phyloP scores from a whole-genome alignment of 1,284 basidiomycete genomes.

The Tylopilus orsonianus region DNA sequence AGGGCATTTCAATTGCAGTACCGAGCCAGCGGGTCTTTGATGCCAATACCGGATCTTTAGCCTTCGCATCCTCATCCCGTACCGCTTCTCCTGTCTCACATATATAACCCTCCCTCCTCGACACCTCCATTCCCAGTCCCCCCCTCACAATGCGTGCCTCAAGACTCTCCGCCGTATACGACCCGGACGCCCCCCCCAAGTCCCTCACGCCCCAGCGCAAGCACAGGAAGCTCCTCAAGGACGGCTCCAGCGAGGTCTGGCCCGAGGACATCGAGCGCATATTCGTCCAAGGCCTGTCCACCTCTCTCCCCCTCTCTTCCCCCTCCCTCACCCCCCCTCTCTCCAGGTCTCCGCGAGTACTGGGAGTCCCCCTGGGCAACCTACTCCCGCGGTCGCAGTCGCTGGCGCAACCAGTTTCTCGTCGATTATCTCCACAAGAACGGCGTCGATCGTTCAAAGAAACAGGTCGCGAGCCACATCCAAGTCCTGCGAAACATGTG shows the following conservation, averaged over 20 bases:
- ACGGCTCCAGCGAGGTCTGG: constrained; percentile 79
- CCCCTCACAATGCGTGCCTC: constrained; percentile 31
- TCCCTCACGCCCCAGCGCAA: constrained; percentile 75
- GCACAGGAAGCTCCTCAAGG: constrained; percentile 79
- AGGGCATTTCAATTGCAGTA: constrained; percentile 37
- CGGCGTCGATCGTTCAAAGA: constrained; percentile 71
- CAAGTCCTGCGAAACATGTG: constrained; percentile 83
- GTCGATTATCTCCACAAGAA: constrained; percentile 70
- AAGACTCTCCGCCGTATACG: constrained; percentile 22
- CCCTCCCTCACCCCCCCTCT: constrained; percentile 6
- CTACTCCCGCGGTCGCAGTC: constrained; percentile 70
- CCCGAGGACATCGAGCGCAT: constrained; percentile 70
- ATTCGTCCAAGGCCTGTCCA: constrained; percentile 65
- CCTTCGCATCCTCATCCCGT: constrained; percentile 26
- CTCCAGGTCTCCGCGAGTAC: constrained; percentile 65
- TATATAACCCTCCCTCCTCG: constrained; percentile 29
- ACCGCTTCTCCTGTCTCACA: constrained; percentile 23
- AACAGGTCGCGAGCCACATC: constrained; percentile 81
- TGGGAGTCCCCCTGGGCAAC: constrained; percentile 78
- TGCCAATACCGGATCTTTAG: constrained; percentile 46
- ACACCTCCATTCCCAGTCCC: constrained; percentile 22
- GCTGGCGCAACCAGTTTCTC: constrained; percentile 80
- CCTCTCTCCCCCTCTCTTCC: not conserved
- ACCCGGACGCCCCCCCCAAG: constrained; percentile 35
- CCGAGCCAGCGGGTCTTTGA: constrained; percentile 38